A percentile compares a stretch with the other conserved stretches of the same genome.
Conservation (phyloP, 2,329 filamentous ascomycete species). For the Daldinia sp. region DNA sequence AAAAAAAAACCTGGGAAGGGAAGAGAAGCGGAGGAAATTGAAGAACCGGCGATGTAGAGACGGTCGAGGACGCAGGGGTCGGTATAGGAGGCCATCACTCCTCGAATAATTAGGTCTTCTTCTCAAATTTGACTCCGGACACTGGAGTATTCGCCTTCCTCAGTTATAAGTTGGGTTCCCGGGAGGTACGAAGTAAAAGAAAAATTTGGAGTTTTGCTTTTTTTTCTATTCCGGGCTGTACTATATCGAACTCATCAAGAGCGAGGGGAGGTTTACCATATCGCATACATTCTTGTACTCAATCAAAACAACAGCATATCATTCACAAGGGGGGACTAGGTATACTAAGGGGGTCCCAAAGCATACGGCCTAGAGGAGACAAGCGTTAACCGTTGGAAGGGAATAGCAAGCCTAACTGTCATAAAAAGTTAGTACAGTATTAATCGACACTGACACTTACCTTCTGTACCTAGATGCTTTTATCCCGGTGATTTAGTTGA, state of each 20-base stretch:
- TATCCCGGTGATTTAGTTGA: not conserved
- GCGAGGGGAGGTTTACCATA: not conserved
- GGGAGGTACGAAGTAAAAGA: not conserved
- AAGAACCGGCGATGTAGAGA: not conserved
- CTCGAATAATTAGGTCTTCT: not conserved
- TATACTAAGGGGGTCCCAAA: slow-evolving; percentile 5
- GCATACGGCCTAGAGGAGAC: not conserved
- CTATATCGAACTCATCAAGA: slow-evolving; percentile 17
- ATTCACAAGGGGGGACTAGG: not conserved
- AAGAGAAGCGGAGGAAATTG: no score
- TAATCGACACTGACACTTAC: slow-evolving; percentile 4
- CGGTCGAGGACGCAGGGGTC: not conserved
- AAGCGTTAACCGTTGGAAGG: not conserved
- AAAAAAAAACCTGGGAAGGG: no score
- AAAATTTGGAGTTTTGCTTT: not conserved
- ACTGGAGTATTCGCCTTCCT: not conserved
- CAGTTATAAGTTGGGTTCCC: not conserved
- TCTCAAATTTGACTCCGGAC: not conserved
- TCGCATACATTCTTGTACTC: slow-evolving; percentile 8
- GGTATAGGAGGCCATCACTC: not conserved
- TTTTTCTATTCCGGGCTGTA: slow-evolving; percentile 6
- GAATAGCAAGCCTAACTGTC: not conserved
- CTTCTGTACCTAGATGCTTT: not conserved
- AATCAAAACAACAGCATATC: not conserved
- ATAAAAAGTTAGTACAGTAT: slow-evolving; percentile 1